Base-by-base conservation (phyloP, 1,284 basidiomycete genomes). In the Phlebopus sp. region DNA sequence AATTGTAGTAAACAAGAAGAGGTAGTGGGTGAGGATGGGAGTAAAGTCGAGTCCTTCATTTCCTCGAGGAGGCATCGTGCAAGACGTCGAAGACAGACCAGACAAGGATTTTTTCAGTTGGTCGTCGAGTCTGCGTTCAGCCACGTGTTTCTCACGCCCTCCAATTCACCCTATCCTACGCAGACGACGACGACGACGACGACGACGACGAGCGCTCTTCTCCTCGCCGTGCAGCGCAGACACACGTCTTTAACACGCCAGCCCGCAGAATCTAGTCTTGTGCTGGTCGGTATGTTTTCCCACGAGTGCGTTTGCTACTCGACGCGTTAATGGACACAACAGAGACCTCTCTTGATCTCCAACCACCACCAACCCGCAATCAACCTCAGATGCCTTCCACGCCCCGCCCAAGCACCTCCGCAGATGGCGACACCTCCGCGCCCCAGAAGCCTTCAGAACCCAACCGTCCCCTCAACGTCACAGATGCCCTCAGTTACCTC, bases 401-500 rank as follows among this genome's bases (percentile, higher is more conserved):
- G n/a, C n/a, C n/a, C n/a, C n/a, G n/a, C 21, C 58, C 62, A 47
- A 59, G n/a, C 41, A 46, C 55, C 8, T 52, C 57, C n/a, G 13
- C 21, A 27, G 59, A 62, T 42, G 32, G 17, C 31, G 49, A 51
- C n/a, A 10, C 27, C 10, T 32, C 49, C 10, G 23, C 39, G 5
- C 10, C 43, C 15, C 53, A 49, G 17, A 49, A 44, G 31, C 35
- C 48, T 11, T 37, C 51, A 13, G 67, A 69, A 2, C 42, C 46
- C 41, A 64, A 60, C 27, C 65, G 86, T 19, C 81, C 82, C 21
- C 71, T 88, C 59, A 88, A 88, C 62, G 86, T 90, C 62, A 90
- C 91, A 50, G 95, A 97, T 73, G 95, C 95, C n/a, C 79, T 98
- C 63, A 90, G 86, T 64, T 99, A 99, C 62, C 81, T 98, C 60